Evolutionary conservation across 2,329 filamentous ascomycete species (phyloP), one percentile per base, ranked within the genome.

Genomic region (Aspergillus sp.): DNA sequence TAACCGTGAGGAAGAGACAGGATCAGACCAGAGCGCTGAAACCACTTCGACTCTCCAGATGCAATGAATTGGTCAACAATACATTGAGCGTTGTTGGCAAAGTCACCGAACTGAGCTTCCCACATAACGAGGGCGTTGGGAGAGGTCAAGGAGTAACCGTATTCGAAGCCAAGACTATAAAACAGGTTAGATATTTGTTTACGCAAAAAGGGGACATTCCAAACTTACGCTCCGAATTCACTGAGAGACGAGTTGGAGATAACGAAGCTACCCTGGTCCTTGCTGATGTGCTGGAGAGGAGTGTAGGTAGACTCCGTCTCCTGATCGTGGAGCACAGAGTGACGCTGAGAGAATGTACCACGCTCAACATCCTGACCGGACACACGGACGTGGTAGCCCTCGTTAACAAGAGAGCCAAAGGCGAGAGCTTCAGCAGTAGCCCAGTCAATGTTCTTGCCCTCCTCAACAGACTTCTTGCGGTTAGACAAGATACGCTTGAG

Each of bases 41-140:
- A 89, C 95, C 95, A 99, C 82, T 99, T 99, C 64, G 90, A 88
- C 80, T 99, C 95, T 73, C 95, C 95, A 62, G 95, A 97, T 51
- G 95, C 93, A 68, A 99, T 89, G 80, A 99, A 99, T 79, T 99
- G 95, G 76, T 99, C 95, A 72, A 99, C 96, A 77, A 99, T 96
- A 76, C 92, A 96, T 80, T 99, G 95, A 44, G 95, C 93, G 72
- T 97, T 99, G 85, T 99, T 99, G 83, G 95, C 95, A 71, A 99
- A 99, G 79, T 99, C 95, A 83, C 95, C 95, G 71, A 99, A 99
- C 78, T 99, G 95, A 39, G 95, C 95, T 81, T 99, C 95, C 95
- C 95, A 99, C 87, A 99, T 96, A 68, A 99, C 93, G 25, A 99
- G 86, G 39, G 95, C 93, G 73, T 97, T 96, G 57, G 95, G 95